phyloP scores from a whole-genome alignment of 192 early-diverging fungal genomes.

The Chytriomyces hyalinus region DNA sequence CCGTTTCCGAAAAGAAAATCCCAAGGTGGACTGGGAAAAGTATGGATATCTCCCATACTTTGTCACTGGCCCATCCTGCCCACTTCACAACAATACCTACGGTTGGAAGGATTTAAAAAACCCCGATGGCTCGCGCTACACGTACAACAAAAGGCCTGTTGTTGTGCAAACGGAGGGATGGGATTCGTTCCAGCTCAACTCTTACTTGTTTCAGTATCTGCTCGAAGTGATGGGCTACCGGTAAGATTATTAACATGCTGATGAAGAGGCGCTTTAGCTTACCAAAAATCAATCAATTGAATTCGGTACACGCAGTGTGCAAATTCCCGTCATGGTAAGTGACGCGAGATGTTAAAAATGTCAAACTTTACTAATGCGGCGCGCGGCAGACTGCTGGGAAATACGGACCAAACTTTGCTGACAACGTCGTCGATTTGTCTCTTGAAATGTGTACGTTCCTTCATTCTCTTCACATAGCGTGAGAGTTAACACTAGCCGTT shows the following conservation, averaged over 20 bases:
- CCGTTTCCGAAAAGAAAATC: background rate
- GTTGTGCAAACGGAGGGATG: constrained; percentile 1
- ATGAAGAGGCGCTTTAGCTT: too few species aligned
- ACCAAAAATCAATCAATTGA: too few species aligned
- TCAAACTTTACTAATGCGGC: background rate
- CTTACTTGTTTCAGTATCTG: constrained; percentile 21
- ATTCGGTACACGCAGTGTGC: background rate
- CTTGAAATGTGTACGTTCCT: constrained; percentile 13
- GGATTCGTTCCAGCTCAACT: constrained; percentile 15
- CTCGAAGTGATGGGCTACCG: constrained; percentile 25
- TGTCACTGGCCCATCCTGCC: constrained; percentile 25
- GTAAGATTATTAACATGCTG: background rate
- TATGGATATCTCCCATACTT: background rate
- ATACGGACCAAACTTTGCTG: constrained; percentile 10
- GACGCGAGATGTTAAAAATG: background rate
- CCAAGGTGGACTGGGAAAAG: background rate
- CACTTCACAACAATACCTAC: constrained; percentile 14
- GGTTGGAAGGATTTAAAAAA: constrained; percentile 22
- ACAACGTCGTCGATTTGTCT: constrained; percentile 8
- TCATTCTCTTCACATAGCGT: too few species aligned
- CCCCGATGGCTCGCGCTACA: constrained; percentile 11
- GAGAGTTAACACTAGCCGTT: background rate
- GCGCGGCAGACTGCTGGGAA: background rate
- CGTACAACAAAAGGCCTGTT: constrained; percentile 9
- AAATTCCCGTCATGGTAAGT: background rate